Evolutionary conservation across 148 eudicot genomes (phyloP), one percentile per base, ranked within the genome.

Genomic region (Camellia japonica): DNA sequence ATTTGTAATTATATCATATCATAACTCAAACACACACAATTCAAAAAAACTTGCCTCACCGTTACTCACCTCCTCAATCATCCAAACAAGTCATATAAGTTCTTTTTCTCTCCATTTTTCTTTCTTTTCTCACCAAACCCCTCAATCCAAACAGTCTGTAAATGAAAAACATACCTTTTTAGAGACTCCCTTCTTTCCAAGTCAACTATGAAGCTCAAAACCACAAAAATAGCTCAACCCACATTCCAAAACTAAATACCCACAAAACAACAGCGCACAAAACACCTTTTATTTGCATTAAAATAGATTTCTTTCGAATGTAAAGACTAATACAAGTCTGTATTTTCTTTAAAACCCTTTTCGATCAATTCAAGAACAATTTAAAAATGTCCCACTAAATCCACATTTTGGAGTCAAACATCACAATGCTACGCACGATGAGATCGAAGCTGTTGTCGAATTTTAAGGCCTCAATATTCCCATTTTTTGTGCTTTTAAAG

Each of bases 221-320:
- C 23, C 6, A 44, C n/a, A n/a, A 12, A 61, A 61, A 52, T 43
- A 76, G 44, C 56, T 20, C 58, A 76, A 19, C 69, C 70, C 79
- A 46, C 56, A 30, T 76, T 44, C 68, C 69, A 51, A 63, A 76
- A 63, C 69, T 20, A 47, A 76, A 75, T 9, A 59, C 52, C 78
- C 70, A 62, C 12, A 20, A 63, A 2, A 20, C 9, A 64, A 14
- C 41, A 62, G 41, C 56, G 19, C 30, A 23, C 30, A 23, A 23
- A 23, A 23, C 30, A 23, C 30, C 44, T 7, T 6, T 0, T 75
- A 4, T 12, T 42, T 18, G 60, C 44, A 10, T 44, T 20, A 46
- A 20, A 20, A 15, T 30, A 20, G n/a, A 72, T 19, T n/a, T 18
- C 16, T 7, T 23, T 23, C 30, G 30, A 23, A 23, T 23, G 30